Evolutionary conservation across 2,329 filamentous ascomycete genomes (phyloP).

Genomic region (Aspergillus caelatus): DNA sequence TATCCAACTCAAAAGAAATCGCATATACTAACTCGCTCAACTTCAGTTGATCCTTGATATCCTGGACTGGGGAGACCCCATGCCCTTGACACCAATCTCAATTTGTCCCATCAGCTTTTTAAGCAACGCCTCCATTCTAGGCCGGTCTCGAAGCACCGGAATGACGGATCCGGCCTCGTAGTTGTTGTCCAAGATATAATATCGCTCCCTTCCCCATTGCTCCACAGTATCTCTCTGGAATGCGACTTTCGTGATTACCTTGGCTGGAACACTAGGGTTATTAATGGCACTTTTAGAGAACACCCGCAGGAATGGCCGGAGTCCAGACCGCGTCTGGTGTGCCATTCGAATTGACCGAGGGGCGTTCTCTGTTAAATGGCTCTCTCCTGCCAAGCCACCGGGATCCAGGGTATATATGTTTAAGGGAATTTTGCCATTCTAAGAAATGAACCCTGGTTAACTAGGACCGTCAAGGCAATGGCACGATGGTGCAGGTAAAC

Average conservation of each 20-base stretch:
- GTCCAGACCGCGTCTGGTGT: constrained; percentile 35
- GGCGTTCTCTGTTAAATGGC: constrained; percentile 25
- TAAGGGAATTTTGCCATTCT: constrained; percentile 39
- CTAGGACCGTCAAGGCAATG: constrained; percentile 1
- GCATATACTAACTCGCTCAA: background rate
- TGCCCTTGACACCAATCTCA: constrained; percentile 31
- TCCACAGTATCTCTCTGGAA: constrained; percentile 35
- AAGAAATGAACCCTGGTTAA: constrained; percentile 9
- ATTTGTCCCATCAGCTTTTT: constrained; percentile 34
- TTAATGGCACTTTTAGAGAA: constrained; percentile 41
- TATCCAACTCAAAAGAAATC: background rate
- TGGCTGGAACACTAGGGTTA: constrained; percentile 38
- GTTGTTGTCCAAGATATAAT: constrained; percentile 38
- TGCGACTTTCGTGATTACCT: constrained; percentile 38
- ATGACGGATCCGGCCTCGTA: constrained; percentile 42
- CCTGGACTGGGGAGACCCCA: constrained; percentile 31
- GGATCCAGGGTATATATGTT: constrained; percentile 42
- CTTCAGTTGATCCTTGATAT: constrained; percentile 26
- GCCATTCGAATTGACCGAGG: constrained; percentile 35
- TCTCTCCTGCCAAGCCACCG: constrained; percentile 32
- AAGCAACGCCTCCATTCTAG: constrained; percentile 32
- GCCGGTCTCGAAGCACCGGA: constrained; percentile 29
- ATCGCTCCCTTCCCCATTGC: constrained; percentile 33
- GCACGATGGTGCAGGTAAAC: constrained; percentile 13
- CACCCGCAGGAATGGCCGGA: constrained; percentile 36